phyloP scores from a whole-genome alignment of 2,329 filamentous ascomycete species.

The Ceratocystis colombiana region DNA sequence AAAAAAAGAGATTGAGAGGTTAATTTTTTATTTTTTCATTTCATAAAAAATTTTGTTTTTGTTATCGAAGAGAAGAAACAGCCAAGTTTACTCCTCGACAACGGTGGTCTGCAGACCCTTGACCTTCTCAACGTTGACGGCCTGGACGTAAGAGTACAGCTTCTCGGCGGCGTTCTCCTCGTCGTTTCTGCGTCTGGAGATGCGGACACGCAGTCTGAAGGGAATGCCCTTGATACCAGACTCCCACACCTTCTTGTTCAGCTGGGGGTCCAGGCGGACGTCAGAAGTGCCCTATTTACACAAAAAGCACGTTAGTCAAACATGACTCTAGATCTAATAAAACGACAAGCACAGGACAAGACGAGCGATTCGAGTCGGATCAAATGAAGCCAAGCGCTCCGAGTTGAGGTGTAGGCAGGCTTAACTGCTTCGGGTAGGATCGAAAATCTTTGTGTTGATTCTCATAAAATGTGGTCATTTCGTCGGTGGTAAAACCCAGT shows the following conservation, averaged over 20 bases:
- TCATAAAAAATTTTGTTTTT: conserved; percentile 30
- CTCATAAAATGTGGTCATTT: neutral
- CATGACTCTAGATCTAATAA: neutral
- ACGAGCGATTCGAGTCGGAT: conserved; percentile 6
- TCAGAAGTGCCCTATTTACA: conserved; percentile 73
- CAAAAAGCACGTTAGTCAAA: conserved; percentile 22
- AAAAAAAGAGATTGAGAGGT: conserved; percentile 19
- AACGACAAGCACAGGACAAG: neutral
- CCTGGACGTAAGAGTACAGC: conserved; percentile 99
- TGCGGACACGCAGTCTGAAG: conserved; percentile 93
- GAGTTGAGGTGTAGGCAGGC: neutral
- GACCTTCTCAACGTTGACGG: conserved; percentile 97
- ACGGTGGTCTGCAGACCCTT: conserved; percentile 93
- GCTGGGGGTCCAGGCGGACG: conserved; percentile 93
- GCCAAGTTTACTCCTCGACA: conserved; percentile 56
- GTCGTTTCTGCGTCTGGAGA: conserved; percentile 99
- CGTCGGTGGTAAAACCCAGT: neutral
- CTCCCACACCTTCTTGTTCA: conserved; percentile 99
- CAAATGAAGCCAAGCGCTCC: neutral
- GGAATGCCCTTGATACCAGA: conserved; percentile 97
- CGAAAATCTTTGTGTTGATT: neutral
- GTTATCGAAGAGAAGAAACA: conserved; percentile 28
- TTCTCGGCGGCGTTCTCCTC: conserved; percentile 99
- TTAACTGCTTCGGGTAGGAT: neutral
- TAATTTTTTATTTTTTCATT: conserved; percentile 29